phyloP scores from a whole-genome alignment of 2,329 filamentous ascomycete species.

The Delphinella strobiligena region DNA sequence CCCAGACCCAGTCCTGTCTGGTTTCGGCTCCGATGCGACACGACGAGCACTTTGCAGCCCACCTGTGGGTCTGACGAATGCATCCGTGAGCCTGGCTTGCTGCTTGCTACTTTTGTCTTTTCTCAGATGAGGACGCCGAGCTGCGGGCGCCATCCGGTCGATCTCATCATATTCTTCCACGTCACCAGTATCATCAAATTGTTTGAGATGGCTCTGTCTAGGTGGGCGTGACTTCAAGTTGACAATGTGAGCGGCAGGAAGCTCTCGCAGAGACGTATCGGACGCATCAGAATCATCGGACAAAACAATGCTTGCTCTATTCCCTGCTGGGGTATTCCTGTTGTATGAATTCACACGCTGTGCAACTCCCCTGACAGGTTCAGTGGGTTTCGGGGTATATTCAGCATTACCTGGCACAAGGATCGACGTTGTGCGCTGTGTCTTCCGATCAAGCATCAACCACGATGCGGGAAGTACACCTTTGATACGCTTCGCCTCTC shows the following conservation, averaged over 20 bases:
- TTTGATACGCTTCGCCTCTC: constrained; percentile 30
- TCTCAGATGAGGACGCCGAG: constrained; percentile 9
- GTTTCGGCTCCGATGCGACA: not conserved
- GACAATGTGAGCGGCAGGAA: constrained; percentile 8
- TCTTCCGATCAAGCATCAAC: constrained; percentile 33
- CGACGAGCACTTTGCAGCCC: not conserved
- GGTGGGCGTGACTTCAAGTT: constrained; percentile 2
- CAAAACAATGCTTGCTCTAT: constrained; percentile 11
- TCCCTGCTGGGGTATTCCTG: constrained; percentile 1
- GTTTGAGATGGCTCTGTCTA: not conserved
- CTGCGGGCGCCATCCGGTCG: constrained; percentile 26
- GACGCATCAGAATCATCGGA: constrained; percentile 24
- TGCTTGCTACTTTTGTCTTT: constrained; percentile 16
- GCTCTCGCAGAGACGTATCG: constrained; percentile 7
- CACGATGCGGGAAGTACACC: constrained; percentile 39
- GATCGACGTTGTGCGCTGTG: constrained; percentile 7
- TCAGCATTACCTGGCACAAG: not conserved
- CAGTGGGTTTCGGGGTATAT: not conserved
- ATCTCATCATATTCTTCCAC: constrained; percentile 34
- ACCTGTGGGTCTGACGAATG: constrained; percentile 13
- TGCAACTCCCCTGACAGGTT: constrained; percentile 18
- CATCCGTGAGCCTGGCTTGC: constrained; percentile 27
- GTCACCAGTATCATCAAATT: constrained; percentile 18
- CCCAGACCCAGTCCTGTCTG: not conserved
- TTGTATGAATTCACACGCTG: constrained; percentile 5